Evolutionary conservation across 495 filamentous ascomycete species (phyloP).

Genomic region (Umbilicaria muhlenbergii): DNA sequence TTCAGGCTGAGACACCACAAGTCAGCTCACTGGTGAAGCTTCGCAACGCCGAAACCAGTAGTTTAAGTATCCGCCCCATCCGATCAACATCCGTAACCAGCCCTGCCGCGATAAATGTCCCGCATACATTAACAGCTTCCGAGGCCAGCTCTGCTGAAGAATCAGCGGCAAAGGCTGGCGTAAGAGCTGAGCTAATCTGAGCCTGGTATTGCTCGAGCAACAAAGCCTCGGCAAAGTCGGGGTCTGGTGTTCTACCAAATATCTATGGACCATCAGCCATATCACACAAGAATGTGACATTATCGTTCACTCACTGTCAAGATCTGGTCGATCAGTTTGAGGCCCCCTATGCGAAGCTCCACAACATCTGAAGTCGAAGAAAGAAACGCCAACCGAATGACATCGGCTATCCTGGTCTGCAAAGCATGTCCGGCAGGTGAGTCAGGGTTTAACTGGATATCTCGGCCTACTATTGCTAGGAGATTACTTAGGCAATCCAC

Average conservation of each 20-base stretch:
- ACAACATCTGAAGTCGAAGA: slow-evolving; percentile 89
- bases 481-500: slow-evolving; percentile 86
- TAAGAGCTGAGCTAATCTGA: slow-evolving; percentile 91
- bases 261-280: slow-evolving; percentile 33
- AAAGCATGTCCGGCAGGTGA: slow-evolving; percentile 58
- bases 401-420: slow-evolving; percentile 73
- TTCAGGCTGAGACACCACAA: neutral
- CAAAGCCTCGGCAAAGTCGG: slow-evolving; percentile 89
- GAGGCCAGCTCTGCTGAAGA: slow-evolving; percentile 91
- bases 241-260: slow-evolving; percentile 91
- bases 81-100: slow-evolving; percentile 96
- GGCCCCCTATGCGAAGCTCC: slow-evolving; percentile 70
- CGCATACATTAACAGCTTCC: slow-evolving; percentile 95
- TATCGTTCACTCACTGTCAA: slow-evolving; percentile 37
- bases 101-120: slow-evolving; percentile 87
- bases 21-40: slow-evolving; percentile 56
- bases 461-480: slow-evolving; percentile 55
- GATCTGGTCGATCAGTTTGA: slow-evolving; percentile 86
- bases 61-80: slow-evolving; percentile 92
- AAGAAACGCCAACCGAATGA: slow-evolving; percentile 95
- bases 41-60: slow-evolving; percentile 79
- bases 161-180: slow-evolving; percentile 88
- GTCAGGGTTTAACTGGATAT: slow-evolving; percentile 50
- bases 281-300: neutral
- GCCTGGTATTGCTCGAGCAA: slow-evolving; percentile 96